Base-by-base conservation (phyloP, 1,284 basidiomycete species). In the Pulchroboletus neoregius region DNA sequence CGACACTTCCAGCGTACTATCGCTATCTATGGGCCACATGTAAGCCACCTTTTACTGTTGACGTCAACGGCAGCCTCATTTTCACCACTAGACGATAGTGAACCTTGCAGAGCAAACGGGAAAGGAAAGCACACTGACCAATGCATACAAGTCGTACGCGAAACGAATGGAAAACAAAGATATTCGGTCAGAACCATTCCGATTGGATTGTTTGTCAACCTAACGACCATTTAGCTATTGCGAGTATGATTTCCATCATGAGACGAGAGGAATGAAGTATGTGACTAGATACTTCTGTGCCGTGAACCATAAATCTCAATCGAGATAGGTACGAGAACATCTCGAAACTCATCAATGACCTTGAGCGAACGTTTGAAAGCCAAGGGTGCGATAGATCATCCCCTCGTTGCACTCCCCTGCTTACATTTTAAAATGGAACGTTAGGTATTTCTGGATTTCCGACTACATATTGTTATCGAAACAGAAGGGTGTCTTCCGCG, bases 51-150 rank as follows among this genome's bases (percentile, higher is more conserved):
- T 50, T 45, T 30, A 41, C 18, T 26, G 5, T 34, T 45, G 24
- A 32, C 5, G n/a, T 44, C 39, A 43, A 39, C 22, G 39, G 28
- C 18, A 45, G 26, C 43, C 42, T 50, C 41, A 50, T 51, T 56
- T n/a, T 32, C 30, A 18, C 31, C 5, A 23, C 6, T 51, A 91
- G 91, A 84, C 79, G 2, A 76, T 89, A 49, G 75, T 96, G 46
- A 97, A 97, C 59, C 76, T 99, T 6, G 91, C 94, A 0, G 95
- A 98, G 60, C 84, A 90, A 60, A 76, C 81, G 7, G 94, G 95
- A 7, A 95, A 90, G 61, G 94, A 99, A 68, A 85, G 78, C 0
- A 68, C 72, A 1, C 79, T 98, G 11, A 92, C 93, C 0, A 72
- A 79, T 46, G 88, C 85, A 8, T 99, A 92, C 63, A 71, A 79